These are phyloP conservation scores for Magnaporthiopsis rhizophila DNA, from an alignment of 2,329 filamentous ascomycete genomes.

Conservation along the genomic window DNA sequence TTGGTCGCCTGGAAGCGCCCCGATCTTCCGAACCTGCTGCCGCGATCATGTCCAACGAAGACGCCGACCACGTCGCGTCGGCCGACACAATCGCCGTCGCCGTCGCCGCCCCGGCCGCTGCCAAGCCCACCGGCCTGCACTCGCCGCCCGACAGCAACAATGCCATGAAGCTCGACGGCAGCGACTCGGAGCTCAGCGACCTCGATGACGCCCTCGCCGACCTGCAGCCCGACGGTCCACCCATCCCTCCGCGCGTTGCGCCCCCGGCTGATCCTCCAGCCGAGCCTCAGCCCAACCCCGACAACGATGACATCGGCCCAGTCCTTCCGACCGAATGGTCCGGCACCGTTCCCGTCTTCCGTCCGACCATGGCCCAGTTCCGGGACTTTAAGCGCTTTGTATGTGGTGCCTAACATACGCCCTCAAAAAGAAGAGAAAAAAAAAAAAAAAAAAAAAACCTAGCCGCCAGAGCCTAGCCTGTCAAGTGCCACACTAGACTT, in stretches of 20 bases:
- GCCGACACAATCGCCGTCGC: slow-evolving; percentile 20
- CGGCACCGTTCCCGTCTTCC: slow-evolving; percentile 87
- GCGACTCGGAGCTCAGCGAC: slow-evolving; percentile 60
- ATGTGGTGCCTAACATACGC: not conserved
- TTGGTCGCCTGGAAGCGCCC: slow-evolving; percentile 18
- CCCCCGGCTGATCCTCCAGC: slow-evolving; percentile 7
- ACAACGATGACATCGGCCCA: slow-evolving; percentile 56
- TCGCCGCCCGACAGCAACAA: slow-evolving; percentile 59
- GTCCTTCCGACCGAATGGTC: slow-evolving; percentile 83
- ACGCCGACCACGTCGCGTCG: slow-evolving; percentile 40
- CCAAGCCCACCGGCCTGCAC: slow-evolving; percentile 43
- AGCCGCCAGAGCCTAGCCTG: not conserved
- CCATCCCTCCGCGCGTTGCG: slow-evolving; percentile 10
- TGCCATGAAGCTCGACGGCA: slow-evolving; percentile 48
- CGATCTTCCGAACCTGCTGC: slow-evolving; percentile 12
- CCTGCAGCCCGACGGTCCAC: slow-evolving; percentile 17
- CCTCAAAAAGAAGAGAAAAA: no score
- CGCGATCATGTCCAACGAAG: slow-evolving; percentile 46
- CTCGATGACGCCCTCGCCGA: slow-evolving; percentile 46
- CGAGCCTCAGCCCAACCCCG: slow-evolving; percentile 16
- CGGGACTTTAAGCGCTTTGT: slow-evolving; percentile 89
- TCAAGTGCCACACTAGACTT: not conserved
- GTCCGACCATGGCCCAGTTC: slow-evolving; percentile 91
- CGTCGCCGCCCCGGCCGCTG: slow-evolving; percentile 16
- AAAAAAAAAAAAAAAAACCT: no score